Base-by-base conservation (phyloP, 1,139 yeast genomes). In the Torulaspora pretoriensis region DNA sequence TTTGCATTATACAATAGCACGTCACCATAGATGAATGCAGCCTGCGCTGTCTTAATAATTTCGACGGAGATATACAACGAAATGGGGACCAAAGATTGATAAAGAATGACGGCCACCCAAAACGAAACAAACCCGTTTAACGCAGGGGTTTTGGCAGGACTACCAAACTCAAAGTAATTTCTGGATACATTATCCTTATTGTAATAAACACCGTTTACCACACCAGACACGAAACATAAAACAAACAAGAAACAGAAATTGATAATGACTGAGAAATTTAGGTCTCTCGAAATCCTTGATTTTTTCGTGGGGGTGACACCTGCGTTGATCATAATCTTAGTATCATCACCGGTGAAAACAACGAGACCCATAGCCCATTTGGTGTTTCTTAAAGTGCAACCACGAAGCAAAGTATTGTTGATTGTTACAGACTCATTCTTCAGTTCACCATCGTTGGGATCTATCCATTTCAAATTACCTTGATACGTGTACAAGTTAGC, bases 31-130 rank as follows among this genome's bases (percentile, higher is more conserved):
- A 92, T 92, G 71, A 92, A 92, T 55, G 78, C 89, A 0, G 98
- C 97, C 61, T 92, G 98, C 3, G 84, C 78, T 1, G 97, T 89
- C 61, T 92, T 92, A 65, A 92, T 87, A 58, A 92, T 90, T 68
- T 92, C 98, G 57, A 92, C 83, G 38, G 97, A 87, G 53, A 92
- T 89, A 68, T 90, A 92, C 55, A 92, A 75, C 0, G 98, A 92
- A 59, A 92, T 92, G 1, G 98, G 98, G 45, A 92, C 95, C 72
- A 92, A 74, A 0, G 95, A 78, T 68, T 89, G 97, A 63, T 89
- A 89, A 48, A 92, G 75, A 61, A 92, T 92, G 57, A 92, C 75
- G 2, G 90, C 81, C 12, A 94, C 97, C 69, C 88, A 88, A 67
- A 90, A 92, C 1, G 90, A 78, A 46, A 92, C 78, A 29, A 86